Evolutionary conservation across 352 stramenopile genomes (phyloP).

Genomic region (Pythium scleroteichum): DNA sequence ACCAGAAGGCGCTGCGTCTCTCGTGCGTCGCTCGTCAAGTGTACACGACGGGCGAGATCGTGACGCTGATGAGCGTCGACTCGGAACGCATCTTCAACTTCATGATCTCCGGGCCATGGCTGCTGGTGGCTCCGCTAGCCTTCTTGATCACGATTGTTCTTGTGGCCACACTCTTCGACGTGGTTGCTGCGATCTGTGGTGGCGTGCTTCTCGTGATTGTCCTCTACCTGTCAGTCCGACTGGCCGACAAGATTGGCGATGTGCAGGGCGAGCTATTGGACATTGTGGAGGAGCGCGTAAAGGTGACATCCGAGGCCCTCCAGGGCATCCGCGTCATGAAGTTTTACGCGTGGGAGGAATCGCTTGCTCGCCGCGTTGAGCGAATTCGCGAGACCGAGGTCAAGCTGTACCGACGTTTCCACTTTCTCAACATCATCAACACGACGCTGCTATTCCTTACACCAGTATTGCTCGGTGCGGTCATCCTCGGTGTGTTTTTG

Average conservation of each 20-base stretch:
- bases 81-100: constrained; percentile 43
- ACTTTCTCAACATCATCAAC: constrained; percentile 63
- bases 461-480: constrained; percentile 39
- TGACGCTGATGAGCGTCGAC: constrained; percentile 41
- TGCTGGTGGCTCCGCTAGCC: constrained; percentile 29
- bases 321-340: constrained; percentile 90
- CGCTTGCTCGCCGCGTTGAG: constrained; percentile 41
- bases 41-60: constrained; percentile 42
- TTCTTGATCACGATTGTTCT: constrained; percentile 38
- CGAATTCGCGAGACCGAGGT: constrained; percentile 46
- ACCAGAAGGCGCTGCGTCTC: constrained; percentile 38
- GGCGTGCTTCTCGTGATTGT: constrained; percentile 26
- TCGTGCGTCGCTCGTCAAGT: constrained; percentile 33
- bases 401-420: constrained; percentile 48
- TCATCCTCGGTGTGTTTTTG: constrained; percentile 50
- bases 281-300: constrained; percentile 73
- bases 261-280: constrained; percentile 28
- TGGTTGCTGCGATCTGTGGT: constrained; percentile 21
- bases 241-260: constrained; percentile 25
- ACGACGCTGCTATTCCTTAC: constrained; percentile 56
- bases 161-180: constrained; percentile 32
- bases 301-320: constrained; percentile 92
- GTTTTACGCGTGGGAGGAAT: constrained; percentile 86
- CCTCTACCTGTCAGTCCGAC: constrained; percentile 22
- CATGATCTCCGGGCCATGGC: constrained; percentile 35